Evolutionary conservation across 2,329 filamentous ascomycete genomes (phyloP), one percentile per base, ranked within the genome.

Genomic region (Fusarium bulbicola): DNA sequence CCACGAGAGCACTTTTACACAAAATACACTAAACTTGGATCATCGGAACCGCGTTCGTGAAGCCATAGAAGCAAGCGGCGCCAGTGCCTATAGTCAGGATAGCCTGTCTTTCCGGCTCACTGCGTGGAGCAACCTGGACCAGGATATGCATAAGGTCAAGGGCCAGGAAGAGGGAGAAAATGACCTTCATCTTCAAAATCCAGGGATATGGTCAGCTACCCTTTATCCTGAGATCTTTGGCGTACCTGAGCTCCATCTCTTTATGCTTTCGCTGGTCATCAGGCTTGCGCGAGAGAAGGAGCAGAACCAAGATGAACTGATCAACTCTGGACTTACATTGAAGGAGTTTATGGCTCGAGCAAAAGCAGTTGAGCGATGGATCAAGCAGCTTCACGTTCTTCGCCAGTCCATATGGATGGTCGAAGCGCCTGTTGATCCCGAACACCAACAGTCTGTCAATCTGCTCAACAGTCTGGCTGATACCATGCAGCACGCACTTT

Each of bases 191-290:
- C 64, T 74, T 1, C 57, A 74, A 9, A 37, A 59, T 21, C 72
- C 72, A 1, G 72, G 72, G 0, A 70, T 74, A 7, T 74, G 72
- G 72, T 69, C 72, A 1, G 72, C 72, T 0, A 74, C 72, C 0
- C 54, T 74, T 1, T 74, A 74, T 16, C 72, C 72, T 0, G 72
- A 74, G 20, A 74, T 74, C 10, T 74, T 74, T 21, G 72, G 72
- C 0, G 61, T 74, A 2, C 68, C 72, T 8, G 72, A 74, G 18
- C 47, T 74, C 0, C 62, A 74, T 7, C 34, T 74, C 0, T 69
- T 73, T 8, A 72, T 74, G 72, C 36, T 74, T 1, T 74, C 72
- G 0, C 21, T 74, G 0, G 66, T 73, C 15, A 74, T 74, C 3
- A 59, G 72, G 6, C 65, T 74, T 7, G 58, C 58, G 0, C 30